Conservation (phyloP, 1,284 basidiomycete species). For the Boletus semigastroideus region DNA sequence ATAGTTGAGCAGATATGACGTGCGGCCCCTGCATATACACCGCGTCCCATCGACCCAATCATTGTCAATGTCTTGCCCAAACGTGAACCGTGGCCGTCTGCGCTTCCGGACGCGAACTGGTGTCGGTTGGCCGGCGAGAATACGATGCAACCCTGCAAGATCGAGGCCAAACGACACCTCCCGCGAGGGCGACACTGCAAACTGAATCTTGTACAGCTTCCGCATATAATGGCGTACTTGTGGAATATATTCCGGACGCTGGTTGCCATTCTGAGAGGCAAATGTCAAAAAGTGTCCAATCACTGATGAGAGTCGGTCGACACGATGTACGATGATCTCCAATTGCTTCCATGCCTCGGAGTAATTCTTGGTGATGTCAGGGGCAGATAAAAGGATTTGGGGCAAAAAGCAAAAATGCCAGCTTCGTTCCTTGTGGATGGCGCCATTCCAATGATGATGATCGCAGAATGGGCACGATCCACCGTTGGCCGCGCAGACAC, state of each 20-base stretch:
- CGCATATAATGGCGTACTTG: conserved; percentile 86
- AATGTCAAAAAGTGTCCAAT: conserved; percentile 78
- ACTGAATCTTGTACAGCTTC: conserved; percentile 80
- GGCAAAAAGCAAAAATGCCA: conserved; percentile 81
- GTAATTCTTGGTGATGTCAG: conserved; percentile 72
- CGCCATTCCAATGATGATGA: conserved; percentile 84
- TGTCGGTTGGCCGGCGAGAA: conserved; percentile 65
- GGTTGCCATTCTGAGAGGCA: conserved; percentile 63
- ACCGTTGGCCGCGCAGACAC: conserved; percentile 78
- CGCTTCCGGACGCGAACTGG: conserved; percentile 56
- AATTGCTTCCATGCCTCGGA: conserved; percentile 75
- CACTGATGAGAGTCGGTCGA: conserved; percentile 67
- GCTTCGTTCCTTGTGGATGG: conserved; percentile 72
- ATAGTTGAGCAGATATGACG: conserved; percentile 55
- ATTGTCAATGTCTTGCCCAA: conserved; percentile 71
- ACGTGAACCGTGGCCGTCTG: conserved; percentile 66
- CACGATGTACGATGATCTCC: conserved; percentile 70
- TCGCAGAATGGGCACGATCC: conserved; percentile 87
- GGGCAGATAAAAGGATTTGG: conserved; percentile 62
- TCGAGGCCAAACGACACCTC: conserved; percentile 79
- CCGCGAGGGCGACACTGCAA: conserved; percentile 72
- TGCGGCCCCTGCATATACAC: conserved; percentile 76
- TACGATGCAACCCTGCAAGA: conserved; percentile 74
- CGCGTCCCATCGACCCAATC: conserved; percentile 75
- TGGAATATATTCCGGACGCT: conserved; percentile 67